A percentile compares a stretch with the other conserved stretches of the same genome.
These are phyloP conservation scores for Colletotrichum brevisporum DNA, from an alignment of 2,329 filamentous ascomycete genomes.

Conservation along the genomic window DNA sequence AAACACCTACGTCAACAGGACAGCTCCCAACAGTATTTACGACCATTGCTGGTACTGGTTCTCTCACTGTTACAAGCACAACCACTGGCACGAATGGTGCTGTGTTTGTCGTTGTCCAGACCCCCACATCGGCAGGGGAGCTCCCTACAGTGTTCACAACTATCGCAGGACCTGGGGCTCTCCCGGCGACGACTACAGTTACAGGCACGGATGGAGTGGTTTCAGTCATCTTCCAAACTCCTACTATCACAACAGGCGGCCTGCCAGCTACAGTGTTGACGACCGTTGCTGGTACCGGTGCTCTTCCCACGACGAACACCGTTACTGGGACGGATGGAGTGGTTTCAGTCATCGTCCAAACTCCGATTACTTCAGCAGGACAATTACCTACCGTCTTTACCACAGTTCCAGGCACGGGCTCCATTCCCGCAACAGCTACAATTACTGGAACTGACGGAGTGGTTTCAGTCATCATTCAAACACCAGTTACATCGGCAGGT, in stretches of 20 bases:
- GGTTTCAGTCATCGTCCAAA: not conserved
- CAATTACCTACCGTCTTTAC: conserved; percentile 1
- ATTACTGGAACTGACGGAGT: conserved; percentile 9
- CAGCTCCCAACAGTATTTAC: conserved; percentile 8
- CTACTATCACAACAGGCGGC: not conserved
- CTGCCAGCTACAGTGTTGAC: not conserved
- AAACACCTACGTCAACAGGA: not conserved
- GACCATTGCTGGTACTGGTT: not conserved
- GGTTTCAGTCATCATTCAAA: conserved; percentile 18
- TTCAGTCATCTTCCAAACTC: not conserved
- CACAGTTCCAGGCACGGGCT: conserved; percentile 8
- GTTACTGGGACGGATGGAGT: not conserved
- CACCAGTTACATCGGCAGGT: not conserved
- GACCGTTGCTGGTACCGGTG: not conserved
- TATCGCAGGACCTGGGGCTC: conserved; percentile 3
- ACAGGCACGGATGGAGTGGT: conserved; percentile 14
- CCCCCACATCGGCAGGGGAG: not conserved
- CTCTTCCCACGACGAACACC: not conserved
- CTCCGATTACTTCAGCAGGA: not conserved
- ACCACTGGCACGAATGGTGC: not conserved
- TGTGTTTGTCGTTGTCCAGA: conserved; percentile 3
- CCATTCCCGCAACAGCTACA: not conserved
- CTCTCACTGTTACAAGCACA: not conserved
- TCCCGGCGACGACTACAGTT: not conserved
- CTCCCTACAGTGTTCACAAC: conserved; percentile 12